Evolutionary conservation across 352 stramenopile genomes (phyloP), one percentile per base, ranked within the genome.

Genomic region (Phytophthora sansomeana): DNA sequence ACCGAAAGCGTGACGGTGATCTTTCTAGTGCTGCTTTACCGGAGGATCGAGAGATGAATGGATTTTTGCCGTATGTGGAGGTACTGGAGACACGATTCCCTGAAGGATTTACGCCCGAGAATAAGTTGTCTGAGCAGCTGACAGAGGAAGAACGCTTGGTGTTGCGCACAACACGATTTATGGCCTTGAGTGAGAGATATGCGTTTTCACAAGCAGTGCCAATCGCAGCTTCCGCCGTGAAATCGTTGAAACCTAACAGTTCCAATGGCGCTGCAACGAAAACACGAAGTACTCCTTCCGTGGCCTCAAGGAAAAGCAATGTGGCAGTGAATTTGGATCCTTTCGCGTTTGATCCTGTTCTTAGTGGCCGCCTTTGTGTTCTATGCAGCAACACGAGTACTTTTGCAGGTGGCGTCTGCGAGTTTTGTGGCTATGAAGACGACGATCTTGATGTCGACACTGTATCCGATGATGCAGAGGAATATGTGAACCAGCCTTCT

Each of bases 341-440:
- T 6, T 58, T 74, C 36, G 54, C 60, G 2, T 47, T 67, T 16
- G 41, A 61, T 58, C 49, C 41, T 44, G 54, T 67, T 38, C 36
- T 56, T 17, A 32, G 33, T 26, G 67, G 67, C n/a, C 66, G 56
- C 2, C 19, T 79, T n/a, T 79, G 71, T 35, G 42, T 62, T 7
- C 58, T 73, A 44, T 85, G 73, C 58, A 78, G 54, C 32, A 81
- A 82, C 39, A 75, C 73, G 14, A 81, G 66, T 50, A 65, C 52
- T 30, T 72, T 81, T 41, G 58, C 54, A 9, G 63, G 55, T 29
- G 62, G 58, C 3, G 35, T 46, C 19, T 83, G 75, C 42, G 73
- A 79, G 42, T 83, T 78, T 71, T 83, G 75, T 42, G 75, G 75
- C 17, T 81, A 77, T 32, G 72, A 83, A 46, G 58, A 75, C 41